Evolutionary conservation across 2,329 filamentous ascomycete species (phyloP), one percentile per base, ranked within the genome.

Genomic region (Ophiostoma ulmi): DNA sequence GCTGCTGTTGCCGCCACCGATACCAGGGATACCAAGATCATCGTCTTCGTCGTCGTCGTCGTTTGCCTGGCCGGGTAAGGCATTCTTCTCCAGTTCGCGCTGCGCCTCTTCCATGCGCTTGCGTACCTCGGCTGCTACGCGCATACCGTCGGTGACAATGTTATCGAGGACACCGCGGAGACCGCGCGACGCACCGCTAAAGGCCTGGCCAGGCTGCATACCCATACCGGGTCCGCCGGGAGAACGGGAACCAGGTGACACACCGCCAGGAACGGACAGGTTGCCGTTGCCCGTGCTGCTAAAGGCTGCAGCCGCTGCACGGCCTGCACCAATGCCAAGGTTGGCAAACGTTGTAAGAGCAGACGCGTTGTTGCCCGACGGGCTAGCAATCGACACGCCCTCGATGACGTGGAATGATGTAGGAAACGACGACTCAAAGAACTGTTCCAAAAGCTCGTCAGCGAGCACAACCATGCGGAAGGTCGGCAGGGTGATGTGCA

Each of bases 401-500:
- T 96, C 91, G 35, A 92, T 89, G 66, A 97, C 89, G 76, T 92
- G 93, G 86, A 99, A 96, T 1, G 93, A 97, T 69, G 91, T 89
- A 0, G 94, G 93, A 81, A 98, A 97, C 58, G 93, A 96, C 0
- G 92, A 92, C 81, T 99, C 95, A 78, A 99, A 99, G 81, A 99
- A 99, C 75, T 96, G 92, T 77, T 99, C 94, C 6, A 99, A 87
- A 0, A 96, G 86, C 79, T 99, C 95, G 77, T 99, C 95, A 63
- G 95, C 95, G 8, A 99, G 87, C 11, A 99, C 92, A 3, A 99
- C 93, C 95, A 99, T 99, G 74, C 95, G 91, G 85, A 99, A 99
- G 0, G 95, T 99, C 0, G 95, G 95, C 1, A 99, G 86, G 0
- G 95, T 98, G 77, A 99, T 97, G 78, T 97, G 91, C 0, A 99